phyloP scores from a whole-genome alignment of 1,284 basidiomycete species.

The Puccinia horiana region DNA sequence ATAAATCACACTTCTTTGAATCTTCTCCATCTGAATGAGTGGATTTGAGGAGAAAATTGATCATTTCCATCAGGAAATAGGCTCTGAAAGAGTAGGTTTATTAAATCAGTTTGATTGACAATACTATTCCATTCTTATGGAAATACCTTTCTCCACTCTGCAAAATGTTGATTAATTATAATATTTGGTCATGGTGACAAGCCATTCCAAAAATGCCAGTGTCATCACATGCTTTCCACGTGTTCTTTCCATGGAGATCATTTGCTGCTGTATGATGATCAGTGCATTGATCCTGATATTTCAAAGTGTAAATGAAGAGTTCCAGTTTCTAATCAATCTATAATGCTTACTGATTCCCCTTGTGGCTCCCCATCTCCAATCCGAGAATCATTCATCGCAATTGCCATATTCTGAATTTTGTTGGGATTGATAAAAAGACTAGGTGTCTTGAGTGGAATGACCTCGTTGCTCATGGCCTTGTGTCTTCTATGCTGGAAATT shows the following conservation, averaged over 20 bases:
- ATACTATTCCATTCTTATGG: neutral
- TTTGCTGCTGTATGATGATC: neutral
- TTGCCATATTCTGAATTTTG: no score
- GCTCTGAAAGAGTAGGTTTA: neutral
- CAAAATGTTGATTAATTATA: no score
- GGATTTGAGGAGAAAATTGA: neutral
- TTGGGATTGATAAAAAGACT: no score
- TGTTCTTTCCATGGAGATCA: neutral
- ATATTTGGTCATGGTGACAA: neutral
- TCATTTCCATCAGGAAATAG: neutral
- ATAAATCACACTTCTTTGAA: neutral
- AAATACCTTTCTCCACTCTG: neutral
- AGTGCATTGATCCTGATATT: neutral
- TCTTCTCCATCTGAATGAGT: neutral
- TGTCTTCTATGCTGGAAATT: no score
- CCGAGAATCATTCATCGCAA: no score
- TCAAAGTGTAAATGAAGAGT: neutral
- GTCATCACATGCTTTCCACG: constrained; percentile 7
- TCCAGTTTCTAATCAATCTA: neutral
- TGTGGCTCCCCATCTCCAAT: no score
- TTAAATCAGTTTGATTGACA: neutral
- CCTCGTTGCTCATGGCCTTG: no score
- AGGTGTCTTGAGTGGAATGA: neutral
- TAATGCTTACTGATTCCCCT: neutral
- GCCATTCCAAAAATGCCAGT: neutral